Evolutionary conservation across 768 basidiomycete species (phyloP), one percentile per base, ranked within the genome.

Genomic region (Panellus pusillus): DNA sequence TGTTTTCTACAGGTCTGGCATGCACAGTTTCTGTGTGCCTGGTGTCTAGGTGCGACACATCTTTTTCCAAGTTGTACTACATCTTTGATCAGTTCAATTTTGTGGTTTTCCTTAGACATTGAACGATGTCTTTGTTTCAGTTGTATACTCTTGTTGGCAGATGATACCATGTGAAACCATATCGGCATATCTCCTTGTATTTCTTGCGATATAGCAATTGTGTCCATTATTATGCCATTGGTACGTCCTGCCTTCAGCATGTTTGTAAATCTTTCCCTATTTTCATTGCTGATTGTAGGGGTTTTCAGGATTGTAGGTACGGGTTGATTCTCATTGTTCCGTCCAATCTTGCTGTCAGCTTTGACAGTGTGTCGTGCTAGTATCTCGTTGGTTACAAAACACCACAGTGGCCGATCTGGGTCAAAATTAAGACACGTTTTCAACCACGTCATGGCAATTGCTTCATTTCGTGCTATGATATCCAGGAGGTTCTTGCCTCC

Each of bases 401-500:
- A 24, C 48, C 48, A 49, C 1, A 42, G 48, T 5, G 48, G 48
- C 1, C 39, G 38, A 5, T 17, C n/a, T 4, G 38, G n/a, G 1
- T 38, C 48, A 15, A 41, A 41, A 2, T 13, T 32, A 1, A 49
- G 48, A 38, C 41, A 48, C 6, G 47, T 38, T 18, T 48, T 48
- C 19, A 48, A 24, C 47, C 47, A 48, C 3, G 47, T 48, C 24
- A 39, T 9, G 8, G 47, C 38, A 50, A 69, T 69, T 0, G 69
- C 67, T 37, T 69, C 54, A 29, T 69, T 69, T 6, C 70, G 24
- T 0, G 58, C 40, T 18, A 47, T 19, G 0, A 72, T 49, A 36
- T 70, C 61, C 0, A 72, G 58, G 0, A 71, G 39, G 12, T 40
- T 45, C 17, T 53, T 47, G 1, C 69, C 70, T 9, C 70, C 71